phyloP scores from a whole-genome alignment of 2,329 filamentous ascomycete species.

The Alternaria gansuensis region DNA sequence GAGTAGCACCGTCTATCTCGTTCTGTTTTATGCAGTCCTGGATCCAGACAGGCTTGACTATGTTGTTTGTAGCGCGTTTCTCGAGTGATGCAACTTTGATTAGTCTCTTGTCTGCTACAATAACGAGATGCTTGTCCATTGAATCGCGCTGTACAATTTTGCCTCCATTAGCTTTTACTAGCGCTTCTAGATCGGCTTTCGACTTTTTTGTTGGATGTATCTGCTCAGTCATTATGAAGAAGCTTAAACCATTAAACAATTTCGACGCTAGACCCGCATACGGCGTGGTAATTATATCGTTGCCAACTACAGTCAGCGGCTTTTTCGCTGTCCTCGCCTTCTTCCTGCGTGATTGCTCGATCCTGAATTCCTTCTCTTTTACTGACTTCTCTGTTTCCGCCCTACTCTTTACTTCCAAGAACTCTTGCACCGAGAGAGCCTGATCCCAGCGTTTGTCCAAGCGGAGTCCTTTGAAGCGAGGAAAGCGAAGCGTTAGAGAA shows the following conservation, averaged over 20 bases:
- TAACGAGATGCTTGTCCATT: slow-evolving; percentile 70
- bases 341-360: slow-evolving; percentile 73
- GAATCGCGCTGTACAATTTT: slow-evolving; percentile 77
- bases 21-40: slow-evolving; percentile 77
- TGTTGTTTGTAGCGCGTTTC: slow-evolving; percentile 73
- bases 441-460: slow-evolving; percentile 86
- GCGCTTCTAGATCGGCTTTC: slow-evolving; percentile 79
- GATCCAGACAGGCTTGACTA: slow-evolving; percentile 84
- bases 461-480: slow-evolving; percentile 82
- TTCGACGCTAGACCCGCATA: slow-evolving; percentile 68
- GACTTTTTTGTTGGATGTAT: slow-evolving; percentile 73
- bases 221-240: slow-evolving; percentile 85
- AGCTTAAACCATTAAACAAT: slow-evolving; percentile 78
- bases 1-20: slow-evolving; percentile 62
- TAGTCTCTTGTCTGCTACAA: slow-evolving; percentile 79
- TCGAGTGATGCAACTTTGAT: slow-evolving; percentile 86
- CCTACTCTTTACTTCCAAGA: slow-evolving; percentile 72
- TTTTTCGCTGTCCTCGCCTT: slow-evolving; percentile 69
- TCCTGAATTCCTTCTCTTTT: slow-evolving; percentile 73
- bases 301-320: slow-evolving; percentile 77
- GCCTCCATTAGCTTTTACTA: slow-evolving; percentile 86
- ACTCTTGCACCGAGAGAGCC: slow-evolving; percentile 80
- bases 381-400: slow-evolving; percentile 69
- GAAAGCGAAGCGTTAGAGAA: slow-evolving; percentile 84
- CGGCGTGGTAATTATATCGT: slow-evolving; percentile 57